phyloP scores from a whole-genome alignment of 306 rosid species.

The Geum urbanum region DNA sequence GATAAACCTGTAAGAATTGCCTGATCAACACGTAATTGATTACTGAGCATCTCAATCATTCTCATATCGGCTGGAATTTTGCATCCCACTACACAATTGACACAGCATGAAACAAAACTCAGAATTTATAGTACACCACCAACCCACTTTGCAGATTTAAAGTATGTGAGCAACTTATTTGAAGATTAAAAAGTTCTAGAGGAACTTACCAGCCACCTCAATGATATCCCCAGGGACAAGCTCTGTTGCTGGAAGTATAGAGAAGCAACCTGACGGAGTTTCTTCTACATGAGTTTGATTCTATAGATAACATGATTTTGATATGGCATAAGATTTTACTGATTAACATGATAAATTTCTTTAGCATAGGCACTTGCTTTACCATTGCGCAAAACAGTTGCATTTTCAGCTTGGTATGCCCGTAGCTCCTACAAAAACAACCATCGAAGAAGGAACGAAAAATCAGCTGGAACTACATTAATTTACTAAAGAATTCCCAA shows the following conservation, averaged over 20 bases:
- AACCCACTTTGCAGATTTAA: conserved; percentile 19
- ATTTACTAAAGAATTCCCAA: conserved; percentile 1
- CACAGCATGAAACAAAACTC: conserved; percentile 20
- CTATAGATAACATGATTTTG: conserved; percentile 8
- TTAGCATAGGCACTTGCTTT: conserved; percentile 22
- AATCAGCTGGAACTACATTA: conserved; percentile 27
- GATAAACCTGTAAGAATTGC: conserved; percentile 91
- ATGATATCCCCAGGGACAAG: conserved; percentile 95
- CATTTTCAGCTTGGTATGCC: conserved; percentile 96
- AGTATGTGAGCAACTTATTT: no score
- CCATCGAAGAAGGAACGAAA: conserved; percentile 16
- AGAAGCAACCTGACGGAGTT: conserved; percentile 77
- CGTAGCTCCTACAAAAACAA: conserved; percentile 73
- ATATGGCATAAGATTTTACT: background rate
- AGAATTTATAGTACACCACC: conserved; percentile 15
- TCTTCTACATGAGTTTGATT: conserved; percentile 4
- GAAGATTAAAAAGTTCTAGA: conserved; percentile 20
- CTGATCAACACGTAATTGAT: conserved; percentile 91
- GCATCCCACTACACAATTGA: conserved; percentile 73
- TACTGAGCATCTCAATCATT: conserved; percentile 87
- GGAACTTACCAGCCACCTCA: conserved; percentile 78
- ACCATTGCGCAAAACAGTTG: conserved; percentile 94
- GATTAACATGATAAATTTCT: conserved; percentile 1
- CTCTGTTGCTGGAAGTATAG: conserved; percentile 90
- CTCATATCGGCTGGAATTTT: conserved; percentile 99